These are phyloP conservation scores for Jackrogersella minutella DNA, from an alignment of 495 filamentous ascomycete species.

Conservation along the genomic window DNA sequence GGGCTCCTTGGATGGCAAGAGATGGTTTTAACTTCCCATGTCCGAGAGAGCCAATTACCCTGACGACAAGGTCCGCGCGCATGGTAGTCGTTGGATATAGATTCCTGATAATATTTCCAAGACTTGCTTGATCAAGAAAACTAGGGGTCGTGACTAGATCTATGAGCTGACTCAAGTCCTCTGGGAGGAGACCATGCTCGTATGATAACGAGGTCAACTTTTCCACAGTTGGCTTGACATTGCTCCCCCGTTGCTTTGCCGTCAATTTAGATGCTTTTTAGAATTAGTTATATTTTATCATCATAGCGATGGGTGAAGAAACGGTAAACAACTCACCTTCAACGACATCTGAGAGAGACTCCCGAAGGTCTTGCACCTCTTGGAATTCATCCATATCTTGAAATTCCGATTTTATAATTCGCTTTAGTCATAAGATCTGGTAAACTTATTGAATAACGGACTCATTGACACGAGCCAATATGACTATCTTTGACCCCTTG, in stretches of 20 bases:
- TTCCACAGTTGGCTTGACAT: constrained; percentile 59
- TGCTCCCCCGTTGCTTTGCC: constrained; percentile 55
- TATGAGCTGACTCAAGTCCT: constrained; percentile 68
- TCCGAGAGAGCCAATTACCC: constrained; percentile 76
- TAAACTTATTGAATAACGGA: neutral
- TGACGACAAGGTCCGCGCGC: constrained; percentile 66
- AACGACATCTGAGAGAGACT: constrained; percentile 34
- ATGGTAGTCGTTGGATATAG: constrained; percentile 76
- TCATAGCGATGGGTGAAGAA: neutral
- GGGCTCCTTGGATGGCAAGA: constrained; percentile 68
- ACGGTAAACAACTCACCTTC: constrained; percentile 31
- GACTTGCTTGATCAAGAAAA: constrained; percentile 77
- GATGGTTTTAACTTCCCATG: constrained; percentile 81
- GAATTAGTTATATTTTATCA: constrained; percentile 4
- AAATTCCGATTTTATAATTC: constrained; percentile 17
- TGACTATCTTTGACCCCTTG: neutral
- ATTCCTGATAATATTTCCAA: constrained; percentile 71
- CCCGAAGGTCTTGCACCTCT: constrained; percentile 20
- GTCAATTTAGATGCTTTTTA: constrained; percentile 57
- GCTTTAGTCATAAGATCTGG: neutral
- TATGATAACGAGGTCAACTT: constrained; percentile 62
- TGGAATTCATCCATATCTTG: constrained; percentile 10
- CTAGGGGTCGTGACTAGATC: constrained; percentile 71
- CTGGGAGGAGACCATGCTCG: constrained; percentile 69
- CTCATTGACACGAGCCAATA: neutral